phyloP scores from a whole-genome alignment of 2,329 filamentous ascomycete genomes.

The Tolypocladium paradoxum region DNA sequence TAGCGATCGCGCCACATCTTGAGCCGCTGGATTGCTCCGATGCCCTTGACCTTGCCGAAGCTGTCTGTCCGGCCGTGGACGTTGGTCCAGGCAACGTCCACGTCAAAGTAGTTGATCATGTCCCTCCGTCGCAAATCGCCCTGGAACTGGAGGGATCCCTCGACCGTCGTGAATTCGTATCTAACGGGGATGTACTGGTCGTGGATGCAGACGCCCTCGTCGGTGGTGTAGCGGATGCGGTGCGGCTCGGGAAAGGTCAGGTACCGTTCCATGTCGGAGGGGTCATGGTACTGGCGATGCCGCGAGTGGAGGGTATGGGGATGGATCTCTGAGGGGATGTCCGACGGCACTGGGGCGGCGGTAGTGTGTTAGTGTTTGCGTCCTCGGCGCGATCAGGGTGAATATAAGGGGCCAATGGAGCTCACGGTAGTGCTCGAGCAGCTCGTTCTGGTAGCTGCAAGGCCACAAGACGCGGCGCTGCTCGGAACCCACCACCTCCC shows the following conservation, averaged over 20 bases:
- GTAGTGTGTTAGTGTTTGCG: neutral
- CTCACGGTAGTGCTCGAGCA: constrained; percentile 40
- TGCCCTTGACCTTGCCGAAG: constrained; percentile 38
- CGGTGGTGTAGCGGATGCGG: constrained; percentile 35
- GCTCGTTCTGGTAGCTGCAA: constrained; percentile 40
- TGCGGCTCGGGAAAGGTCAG: constrained; percentile 37
- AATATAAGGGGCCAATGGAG: constrained; percentile 1
- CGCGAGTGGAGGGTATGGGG: constrained; percentile 39
- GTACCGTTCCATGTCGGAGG: constrained; percentile 37
- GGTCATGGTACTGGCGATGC: constrained; percentile 38
- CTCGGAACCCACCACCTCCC: constrained; percentile 37
- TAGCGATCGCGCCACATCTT: constrained; percentile 41
- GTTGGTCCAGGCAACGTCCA: constrained; percentile 43
- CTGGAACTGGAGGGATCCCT: constrained; percentile 37
- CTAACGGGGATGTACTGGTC: constrained; percentile 36
- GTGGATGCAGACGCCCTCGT: constrained; percentile 34
- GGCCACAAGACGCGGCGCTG: constrained; percentile 41
- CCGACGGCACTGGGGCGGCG: constrained; percentile 37
- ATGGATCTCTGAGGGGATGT: constrained; percentile 31
- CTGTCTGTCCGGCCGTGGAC: constrained; percentile 35
- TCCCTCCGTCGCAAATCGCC: constrained; percentile 36
- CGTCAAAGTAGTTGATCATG: constrained; percentile 39
- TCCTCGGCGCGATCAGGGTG: constrained; percentile 1
- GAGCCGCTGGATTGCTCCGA: constrained; percentile 40
- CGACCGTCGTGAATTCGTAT: constrained; percentile 40